Conservation (phyloP, 2,329 filamentous ascomycete genomes). For the Ascochyta pisi region DNA sequence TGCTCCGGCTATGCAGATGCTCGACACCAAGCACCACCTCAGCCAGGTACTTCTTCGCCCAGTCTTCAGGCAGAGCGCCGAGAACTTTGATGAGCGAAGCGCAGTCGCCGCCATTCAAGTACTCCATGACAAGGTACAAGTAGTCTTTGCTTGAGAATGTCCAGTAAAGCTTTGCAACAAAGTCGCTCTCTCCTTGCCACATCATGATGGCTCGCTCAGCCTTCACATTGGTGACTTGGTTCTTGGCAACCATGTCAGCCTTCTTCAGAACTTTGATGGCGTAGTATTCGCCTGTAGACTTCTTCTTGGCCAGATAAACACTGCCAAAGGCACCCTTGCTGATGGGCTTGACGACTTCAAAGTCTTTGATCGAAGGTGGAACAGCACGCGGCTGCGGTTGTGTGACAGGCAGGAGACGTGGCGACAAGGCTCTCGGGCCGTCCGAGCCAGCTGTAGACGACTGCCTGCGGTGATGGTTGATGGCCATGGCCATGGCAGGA, state of each 20-base stretch:
- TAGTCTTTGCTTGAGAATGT: slow-evolving; percentile 99
- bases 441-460: slow-evolving; percentile 86
- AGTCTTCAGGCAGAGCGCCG: slow-evolving; percentile 90
- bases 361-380: slow-evolving; percentile 97
- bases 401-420: slow-evolving; percentile 76
- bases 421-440: slow-evolving; percentile 75
- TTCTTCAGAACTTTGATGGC: slow-evolving; percentile 99
- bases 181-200: slow-evolving; percentile 99
- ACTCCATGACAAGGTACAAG: slow-evolving; percentile 98
- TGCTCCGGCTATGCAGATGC: slow-evolving; percentile 90
- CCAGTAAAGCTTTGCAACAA: slow-evolving; percentile 99
- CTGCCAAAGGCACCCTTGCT: slow-evolving; percentile 98
- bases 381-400: slow-evolving; percentile 87
- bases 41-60: slow-evolving; percentile 96
- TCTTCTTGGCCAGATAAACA: slow-evolving; percentile 98
- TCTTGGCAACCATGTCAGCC: slow-evolving; percentile 99
- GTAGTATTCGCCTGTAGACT: slow-evolving; percentile 96
- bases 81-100: slow-evolving; percentile 95
- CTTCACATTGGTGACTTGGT: slow-evolving; percentile 98
- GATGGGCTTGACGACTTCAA: slow-evolving; percentile 99
- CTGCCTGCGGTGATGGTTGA: slow-evolving; percentile 81
- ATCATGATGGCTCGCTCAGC: slow-evolving; percentile 99
- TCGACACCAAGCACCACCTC: slow-evolving; percentile 98
- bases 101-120: slow-evolving; percentile 96
- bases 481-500: slow-evolving; percentile 64